A percentile compares a stretch with the other conserved stretches of the same genome.
Conservation (phyloP, 2,329 filamentous ascomycete species). For the Colletotrichum sp. region DNA sequence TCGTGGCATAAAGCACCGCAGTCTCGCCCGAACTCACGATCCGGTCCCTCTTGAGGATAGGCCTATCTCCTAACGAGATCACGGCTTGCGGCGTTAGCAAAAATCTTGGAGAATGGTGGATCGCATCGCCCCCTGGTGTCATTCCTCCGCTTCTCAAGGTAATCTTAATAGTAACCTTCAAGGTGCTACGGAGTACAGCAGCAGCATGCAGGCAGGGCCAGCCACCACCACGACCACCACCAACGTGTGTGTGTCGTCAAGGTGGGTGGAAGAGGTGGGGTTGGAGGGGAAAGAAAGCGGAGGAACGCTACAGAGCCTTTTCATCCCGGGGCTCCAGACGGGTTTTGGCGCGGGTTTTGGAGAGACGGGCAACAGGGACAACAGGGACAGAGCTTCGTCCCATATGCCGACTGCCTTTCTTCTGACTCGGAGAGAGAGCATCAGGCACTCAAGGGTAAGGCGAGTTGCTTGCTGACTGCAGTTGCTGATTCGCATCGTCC, state of each 20-base stretch:
- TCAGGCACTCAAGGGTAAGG: background rate
- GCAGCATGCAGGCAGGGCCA: background rate
- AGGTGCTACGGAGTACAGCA: background rate
- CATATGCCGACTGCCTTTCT: background rate
- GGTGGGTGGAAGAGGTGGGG: background rate
- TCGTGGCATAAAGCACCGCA: constrained; percentile 8
- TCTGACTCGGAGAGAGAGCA: constrained; percentile 5
- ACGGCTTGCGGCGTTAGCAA: background rate
- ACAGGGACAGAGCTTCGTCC: background rate
- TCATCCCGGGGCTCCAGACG: background rate
- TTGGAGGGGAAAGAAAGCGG: background rate
- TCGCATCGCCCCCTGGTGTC: background rate
- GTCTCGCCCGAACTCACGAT: background rate
- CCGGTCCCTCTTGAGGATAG: background rate
- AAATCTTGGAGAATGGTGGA: background rate
- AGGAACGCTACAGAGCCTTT: background rate
- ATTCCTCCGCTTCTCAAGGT: background rate
- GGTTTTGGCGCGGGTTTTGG: background rate
- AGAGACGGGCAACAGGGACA: background rate
- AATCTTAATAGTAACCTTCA: background rate
- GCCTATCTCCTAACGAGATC: background rate
- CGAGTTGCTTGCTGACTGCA: background rate
- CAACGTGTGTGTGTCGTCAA: background rate
- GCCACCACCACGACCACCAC: background rate
- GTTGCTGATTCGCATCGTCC: background rate